Evolutionary conservation across 2,329 filamentous ascomycete genomes (phyloP), one percentile per base, ranked within the genome.

Genomic region (Aspergillus glaucus): DNA sequence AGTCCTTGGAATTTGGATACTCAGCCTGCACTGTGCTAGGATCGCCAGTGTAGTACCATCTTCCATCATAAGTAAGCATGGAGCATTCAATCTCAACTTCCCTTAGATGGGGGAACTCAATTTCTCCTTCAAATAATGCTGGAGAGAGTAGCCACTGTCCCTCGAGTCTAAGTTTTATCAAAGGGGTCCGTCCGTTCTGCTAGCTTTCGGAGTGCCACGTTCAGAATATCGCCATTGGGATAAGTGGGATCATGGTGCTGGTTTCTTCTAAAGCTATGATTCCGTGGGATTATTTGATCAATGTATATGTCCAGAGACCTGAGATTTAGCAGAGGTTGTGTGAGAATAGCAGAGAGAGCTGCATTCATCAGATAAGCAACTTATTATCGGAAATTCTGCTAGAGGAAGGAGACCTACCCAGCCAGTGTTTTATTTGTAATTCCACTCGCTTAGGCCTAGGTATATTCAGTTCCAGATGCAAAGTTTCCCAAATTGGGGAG

Each of bases 1-100:
- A 24, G 22, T 24, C 22, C 22, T 24, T 17, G 15, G 15, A 15
- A 15, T 15, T 15, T 15, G 34, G 34, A 17, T 14, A 37, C 15
- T 37, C 12, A 14, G 14, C 15, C 15, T 37, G 4, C 15, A n/a
- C 34, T 37, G n/a, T n/a, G 36, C 6, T 37, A n/a, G 30, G 41
- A 26, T 47, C 14, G 4, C 40, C 44, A 6, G 32, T 42, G 41
- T 47, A 47, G n/a, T 44, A 44, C 41, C 48, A 50, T 14, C 41
- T 24, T 3, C 48, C 48, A 17, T 50, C 44, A 17, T 46, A 47
- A 22, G 44, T 44, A 17, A 34, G 5, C 1, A 41, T 6, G 4
- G 44, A 4, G 12, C 15, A 34, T 17, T 44, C 2, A 17, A 50
- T 44, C 1, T 44, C n/a, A 3, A 50, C 2, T 6, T 44, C 6